These are phyloP conservation scores for Logfia minima DNA, from an alignment of 129 eudicot genomes.

Conservation along the genomic window DNA sequence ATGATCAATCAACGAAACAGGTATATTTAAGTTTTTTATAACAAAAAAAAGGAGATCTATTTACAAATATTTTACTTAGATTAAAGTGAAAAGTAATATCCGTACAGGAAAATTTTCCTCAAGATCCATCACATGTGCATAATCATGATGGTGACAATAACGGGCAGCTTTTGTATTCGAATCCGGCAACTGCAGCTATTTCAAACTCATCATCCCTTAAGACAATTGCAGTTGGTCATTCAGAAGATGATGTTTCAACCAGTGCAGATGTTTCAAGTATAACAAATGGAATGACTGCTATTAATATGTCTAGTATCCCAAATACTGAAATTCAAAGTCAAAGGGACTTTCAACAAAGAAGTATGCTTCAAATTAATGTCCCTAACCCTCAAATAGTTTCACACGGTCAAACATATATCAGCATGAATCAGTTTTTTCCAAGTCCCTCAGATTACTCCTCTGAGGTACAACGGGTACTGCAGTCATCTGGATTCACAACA, in stretches of 20 bases:
- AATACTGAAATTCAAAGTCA: conserved; percentile 40
- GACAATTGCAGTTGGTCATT: conserved; percentile 27
- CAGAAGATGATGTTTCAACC: conserved; percentile 35
- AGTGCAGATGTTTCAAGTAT: conserved; percentile 36
- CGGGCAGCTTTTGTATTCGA: conserved; percentile 33
- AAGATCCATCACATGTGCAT: conserved; percentile 25
- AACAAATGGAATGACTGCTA: conserved; percentile 33
- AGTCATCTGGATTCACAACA: conserved; percentile 33
- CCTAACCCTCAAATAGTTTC: conserved; percentile 38
- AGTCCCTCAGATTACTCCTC: conserved; percentile 42
- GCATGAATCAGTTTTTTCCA: conserved; percentile 47
- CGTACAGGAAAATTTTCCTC: conserved; percentile 43
- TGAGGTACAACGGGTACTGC: conserved; percentile 43
- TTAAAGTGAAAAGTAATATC: conserved; percentile 1
- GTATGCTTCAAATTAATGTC: conserved; percentile 35
- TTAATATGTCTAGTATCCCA: conserved; percentile 35
- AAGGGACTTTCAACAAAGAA: conserved; percentile 37
- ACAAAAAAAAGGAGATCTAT: conserved; percentile 22
- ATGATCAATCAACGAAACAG: conserved; percentile 55
- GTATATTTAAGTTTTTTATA: conserved; percentile 21
- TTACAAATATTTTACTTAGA: conserved; percentile 9
- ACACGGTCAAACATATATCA: conserved; percentile 43
- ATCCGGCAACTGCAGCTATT: conserved; percentile 8
- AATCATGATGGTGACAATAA: conserved; percentile 33
- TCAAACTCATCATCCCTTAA: conserved; percentile 34